Evolutionary conservation across 108 stramenopile genomes (phyloP).

Genomic region (Cylindrotheca fusiformis): DNA sequence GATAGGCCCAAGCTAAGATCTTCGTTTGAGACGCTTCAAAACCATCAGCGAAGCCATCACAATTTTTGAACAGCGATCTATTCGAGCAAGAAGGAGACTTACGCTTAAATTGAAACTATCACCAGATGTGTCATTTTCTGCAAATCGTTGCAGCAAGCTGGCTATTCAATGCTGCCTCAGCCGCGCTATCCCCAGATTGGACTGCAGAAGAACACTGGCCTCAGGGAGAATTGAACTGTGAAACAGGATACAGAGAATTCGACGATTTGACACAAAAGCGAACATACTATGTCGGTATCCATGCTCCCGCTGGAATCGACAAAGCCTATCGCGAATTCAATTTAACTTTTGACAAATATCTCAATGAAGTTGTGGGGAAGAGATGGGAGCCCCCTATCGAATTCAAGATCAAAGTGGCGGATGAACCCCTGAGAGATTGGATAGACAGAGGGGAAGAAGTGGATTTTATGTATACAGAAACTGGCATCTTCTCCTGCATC

Average conservation of each 20-base stretch:
- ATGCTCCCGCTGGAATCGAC: slow-evolving; percentile 29
- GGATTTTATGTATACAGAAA: slow-evolving; percentile 36
- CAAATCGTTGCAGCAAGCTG: no score
- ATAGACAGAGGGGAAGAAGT: slow-evolving; percentile 5
- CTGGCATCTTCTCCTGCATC: slow-evolving; percentile 29
- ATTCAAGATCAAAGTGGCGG: slow-evolving; percentile 14
- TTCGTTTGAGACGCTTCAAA: no score
- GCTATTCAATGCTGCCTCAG: no score
- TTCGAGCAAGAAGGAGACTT: no score
- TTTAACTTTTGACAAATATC: slow-evolving; percentile 22
- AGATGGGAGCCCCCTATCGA: slow-evolving; percentile 20
- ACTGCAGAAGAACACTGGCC: no score
- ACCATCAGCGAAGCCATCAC: no score
- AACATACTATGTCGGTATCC: slow-evolving; percentile 27
- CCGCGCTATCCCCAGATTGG: no score
- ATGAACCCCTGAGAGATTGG: neutral
- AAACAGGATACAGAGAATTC: neutral
- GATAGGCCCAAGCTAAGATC: no score
- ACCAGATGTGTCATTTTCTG: no score
- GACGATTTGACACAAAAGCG: slow-evolving; percentile 7
- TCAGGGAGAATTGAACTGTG: neutral
- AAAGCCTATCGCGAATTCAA: slow-evolving; percentile 21
- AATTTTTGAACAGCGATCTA: no score
- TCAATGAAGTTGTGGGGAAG: slow-evolving; percentile 33
- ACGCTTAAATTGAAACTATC: no score